Evolutionary conservation across 352 stramenopile species (phyloP), one percentile per base, ranked within the genome.

Genomic region (Phytophthora multivora): DNA sequence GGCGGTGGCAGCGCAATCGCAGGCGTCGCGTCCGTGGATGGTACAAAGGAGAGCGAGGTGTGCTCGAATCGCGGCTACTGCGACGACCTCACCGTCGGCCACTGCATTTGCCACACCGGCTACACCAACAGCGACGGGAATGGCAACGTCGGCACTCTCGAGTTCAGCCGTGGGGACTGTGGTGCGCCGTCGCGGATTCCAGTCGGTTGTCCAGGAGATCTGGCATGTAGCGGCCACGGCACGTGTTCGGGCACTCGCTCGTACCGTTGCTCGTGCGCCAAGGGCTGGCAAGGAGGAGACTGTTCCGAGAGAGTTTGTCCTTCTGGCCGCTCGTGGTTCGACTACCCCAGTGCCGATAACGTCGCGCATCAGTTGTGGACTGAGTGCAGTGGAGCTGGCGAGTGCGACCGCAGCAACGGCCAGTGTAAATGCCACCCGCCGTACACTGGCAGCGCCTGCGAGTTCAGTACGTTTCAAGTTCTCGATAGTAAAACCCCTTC

Each of bases 151-250:
- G 77, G 81, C 13, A 77, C 41, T 4, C 40, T 74, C 4, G 28
- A 74, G 4, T 73, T 89, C 23, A 89, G 83, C 31, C 81, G 84
- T 3, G 84, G 81, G 2, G 84, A 93, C 51, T 91, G 84, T 41
- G 84, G 84, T 0, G 77, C 67, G 28, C 64, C 71, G 9, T 87
- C 80, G 9, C 67, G 68, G 16, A 90, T 89, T 33, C 79, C 75
- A 9, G 71, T 90, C 19, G 74, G 65, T 2, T 91, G 83, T 64
- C 85, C 82, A 0, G 85, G 85, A 4, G 85, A 93, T 18, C 48
- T 93, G 5, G 63, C 78, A 8, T 93, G 84, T 52, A 93, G 80
- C 46, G 86, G 88, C 1, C 88, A 97, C 26, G 89, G 89, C 7
- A 83, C 66, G 5, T 96, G 88, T 63, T 89, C 79, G 1, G 75